phyloP scores from a whole-genome alignment of 176 grass and related monocot genomes.

The Eleusine indica region DNA sequence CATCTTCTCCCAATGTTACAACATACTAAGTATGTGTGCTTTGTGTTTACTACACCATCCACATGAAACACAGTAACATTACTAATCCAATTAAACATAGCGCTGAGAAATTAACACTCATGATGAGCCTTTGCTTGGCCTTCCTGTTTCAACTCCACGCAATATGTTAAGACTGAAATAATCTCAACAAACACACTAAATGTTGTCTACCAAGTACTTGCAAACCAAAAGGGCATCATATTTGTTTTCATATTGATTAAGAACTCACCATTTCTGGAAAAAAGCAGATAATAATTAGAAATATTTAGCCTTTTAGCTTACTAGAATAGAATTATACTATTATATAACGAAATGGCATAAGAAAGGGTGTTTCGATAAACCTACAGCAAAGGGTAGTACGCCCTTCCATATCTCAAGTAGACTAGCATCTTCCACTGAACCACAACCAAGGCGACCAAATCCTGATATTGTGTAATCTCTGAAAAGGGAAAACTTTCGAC shows the following conservation, averaged over 20 bases:
- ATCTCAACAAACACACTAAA: slow-evolving; percentile 27
- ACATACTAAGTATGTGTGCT: neutral
- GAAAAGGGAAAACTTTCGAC: slow-evolving; percentile 64
- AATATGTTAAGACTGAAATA: slow-evolving; percentile 27
- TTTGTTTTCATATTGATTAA: no score
- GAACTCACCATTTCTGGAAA: neutral
- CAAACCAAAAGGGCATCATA: neutral
- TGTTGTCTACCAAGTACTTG: neutral
- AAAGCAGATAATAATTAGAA: slow-evolving; percentile 24
- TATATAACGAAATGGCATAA: slow-evolving; percentile 9
- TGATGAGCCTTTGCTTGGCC: neutral
- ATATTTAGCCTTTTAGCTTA: slow-evolving; percentile 22
- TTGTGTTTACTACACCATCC: neutral
- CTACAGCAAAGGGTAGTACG: slow-evolving; percentile 54
- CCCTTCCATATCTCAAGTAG: slow-evolving; percentile 78
- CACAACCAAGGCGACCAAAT: slow-evolving; percentile 70
- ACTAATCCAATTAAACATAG: neutral
- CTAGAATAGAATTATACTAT: neutral
- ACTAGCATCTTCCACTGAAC: slow-evolving; percentile 51
- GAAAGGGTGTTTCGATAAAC: slow-evolving; percentile 34
- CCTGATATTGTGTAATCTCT: slow-evolving; percentile 71
- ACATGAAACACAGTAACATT: neutral
- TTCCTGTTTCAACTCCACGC: neutral
- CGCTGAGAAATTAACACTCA: neutral
- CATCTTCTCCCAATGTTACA: neutral